Evolutionary conservation across 176 grass and related monocot species (phyloP), one percentile per base, ranked within the genome.

Genomic region (Olyra latifolia): DNA sequence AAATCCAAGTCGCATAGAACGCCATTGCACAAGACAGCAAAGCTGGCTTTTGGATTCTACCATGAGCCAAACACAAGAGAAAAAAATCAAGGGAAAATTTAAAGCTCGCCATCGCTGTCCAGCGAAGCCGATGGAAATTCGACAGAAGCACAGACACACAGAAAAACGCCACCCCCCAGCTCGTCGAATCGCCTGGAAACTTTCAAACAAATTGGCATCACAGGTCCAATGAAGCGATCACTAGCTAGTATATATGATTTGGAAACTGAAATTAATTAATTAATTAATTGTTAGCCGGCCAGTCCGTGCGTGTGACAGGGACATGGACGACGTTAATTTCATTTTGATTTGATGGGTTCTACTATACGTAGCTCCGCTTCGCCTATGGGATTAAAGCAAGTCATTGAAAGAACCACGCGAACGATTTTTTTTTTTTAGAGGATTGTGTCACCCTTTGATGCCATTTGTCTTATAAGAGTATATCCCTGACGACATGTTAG

Each of bases 41-140:
- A 24, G 22, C 23, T 28, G 27, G 48, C 68, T 28, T 74, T 80
- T 74, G 84, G 48, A 80, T 39, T 62, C 39, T 25, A 23, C 69
- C 15, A 80, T 4, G 49, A 48, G 48, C 39, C 60, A 43, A 32
- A 15, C 13, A 10, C 6, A 10, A 7, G 50, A 57, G 27, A 22
- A 15, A 23, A 14, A 35, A 35, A 35, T 35, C 32, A 35, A 35
- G 1, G 0, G 12, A n/a, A 14, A 29, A 1, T 17, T 28, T 15
- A 70, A 78, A 78, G 12, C 42, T 12, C 16, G 17, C 22, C 6
- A 30, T 72, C 14, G 32, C 44, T 63, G 16, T 78, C 43, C 0
- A 47, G 32, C 32, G 1, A 35, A 47, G 66, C 10, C 58, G 58
- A 61, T 52, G 32, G 32, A 2, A 2, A 35, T 35, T 35, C 1